Conservation (phyloP, 164 flowering plant species). For the Aristolochia contorta region DNA sequence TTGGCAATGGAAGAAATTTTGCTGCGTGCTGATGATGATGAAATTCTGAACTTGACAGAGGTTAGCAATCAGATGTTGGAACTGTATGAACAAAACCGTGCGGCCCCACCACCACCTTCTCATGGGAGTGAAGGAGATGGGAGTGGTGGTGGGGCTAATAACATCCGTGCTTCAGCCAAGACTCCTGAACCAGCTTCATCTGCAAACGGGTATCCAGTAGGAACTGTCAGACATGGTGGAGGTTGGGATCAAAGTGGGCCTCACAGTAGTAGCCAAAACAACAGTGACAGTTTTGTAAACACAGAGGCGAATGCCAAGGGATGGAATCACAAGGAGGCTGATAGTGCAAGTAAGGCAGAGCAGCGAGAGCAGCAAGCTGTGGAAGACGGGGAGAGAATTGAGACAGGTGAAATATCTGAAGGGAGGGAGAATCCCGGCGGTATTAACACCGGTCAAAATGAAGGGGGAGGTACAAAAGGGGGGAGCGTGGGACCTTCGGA, state of each 20-base stretch:
- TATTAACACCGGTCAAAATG: constrained; percentile 17
- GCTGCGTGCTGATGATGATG: background rate
- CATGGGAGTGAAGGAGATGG: constrained; percentile 78
- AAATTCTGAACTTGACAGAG: constrained; percentile 43
- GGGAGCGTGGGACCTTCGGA: constrained; percentile 44
- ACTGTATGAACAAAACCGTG: constrained; percentile 80
- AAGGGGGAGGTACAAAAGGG: constrained; percentile 33
- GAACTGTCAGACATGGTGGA: constrained; percentile 4
- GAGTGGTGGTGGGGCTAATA: constrained; percentile 37
- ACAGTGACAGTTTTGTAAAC: constrained; percentile 35
- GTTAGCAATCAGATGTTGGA: constrained; percentile 99
- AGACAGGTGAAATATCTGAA: constrained; percentile 26
- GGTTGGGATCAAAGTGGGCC: constrained; percentile 29
- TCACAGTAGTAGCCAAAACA: constrained; percentile 28
- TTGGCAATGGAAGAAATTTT: background rate
- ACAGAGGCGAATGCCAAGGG: constrained; percentile 25
- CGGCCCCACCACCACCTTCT: constrained; percentile 33
- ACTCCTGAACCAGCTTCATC: constrained; percentile 33
- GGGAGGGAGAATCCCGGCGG: constrained; percentile 24
- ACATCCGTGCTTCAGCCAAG: constrained; percentile 35
- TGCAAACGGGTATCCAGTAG: constrained; percentile 17
- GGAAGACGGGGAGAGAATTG: constrained; percentile 29
- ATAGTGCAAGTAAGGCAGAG: constrained; percentile 20
- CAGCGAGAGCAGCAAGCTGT: constrained; percentile 17
- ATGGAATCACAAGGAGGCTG: constrained; percentile 19